A percentile compares a stretch with the other conserved stretches of the same genome.
phyloP scores from a whole-genome alignment of 257 asterid genomes.

The Leptodermis oblonga region DNA sequence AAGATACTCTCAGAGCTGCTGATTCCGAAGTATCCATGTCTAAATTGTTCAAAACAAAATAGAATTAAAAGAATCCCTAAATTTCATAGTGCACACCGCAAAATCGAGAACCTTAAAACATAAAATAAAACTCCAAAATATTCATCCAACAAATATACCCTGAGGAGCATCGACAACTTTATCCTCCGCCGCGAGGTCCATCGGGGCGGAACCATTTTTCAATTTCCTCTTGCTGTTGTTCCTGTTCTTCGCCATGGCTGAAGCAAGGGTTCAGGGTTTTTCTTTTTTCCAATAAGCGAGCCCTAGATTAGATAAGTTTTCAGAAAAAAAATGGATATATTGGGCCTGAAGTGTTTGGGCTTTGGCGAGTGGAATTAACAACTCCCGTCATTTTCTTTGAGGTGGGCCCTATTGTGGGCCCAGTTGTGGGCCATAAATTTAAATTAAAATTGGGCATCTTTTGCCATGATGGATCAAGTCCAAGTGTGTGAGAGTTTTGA shows the following conservation, averaged over 20 bases:
- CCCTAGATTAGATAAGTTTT: not conserved
- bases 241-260: slow-evolving; percentile 56
- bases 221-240: slow-evolving; percentile 39
- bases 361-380: not conserved
- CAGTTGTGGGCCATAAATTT: too few relatives aligned
- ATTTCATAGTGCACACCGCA: not conserved
- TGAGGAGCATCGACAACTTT: slow-evolving; percentile 17
- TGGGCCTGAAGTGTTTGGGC: slow-evolving; percentile 5
- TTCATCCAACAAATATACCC: slow-evolving; percentile 22
- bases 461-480: not conserved
- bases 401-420: not conserved
- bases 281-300: not conserved
- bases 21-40: slow-evolving; percentile 65
- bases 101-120: not conserved
- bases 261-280: slow-evolving; percentile 15
- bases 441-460: not conserved
- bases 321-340: not conserved
- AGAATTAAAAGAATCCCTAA: not conserved
- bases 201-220: slow-evolving; percentile 26
- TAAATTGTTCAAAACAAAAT: slow-evolving; percentile 7
- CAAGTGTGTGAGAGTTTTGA: not conserved
- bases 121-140: not conserved
- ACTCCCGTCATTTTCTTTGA: not conserved
- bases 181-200: slow-evolving; percentile 29
- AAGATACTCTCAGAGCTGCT: slow-evolving; percentile 19